Conservation (phyloP, 176 grass and related monocot genomes). For the Aegilops bicornis region DNA sequence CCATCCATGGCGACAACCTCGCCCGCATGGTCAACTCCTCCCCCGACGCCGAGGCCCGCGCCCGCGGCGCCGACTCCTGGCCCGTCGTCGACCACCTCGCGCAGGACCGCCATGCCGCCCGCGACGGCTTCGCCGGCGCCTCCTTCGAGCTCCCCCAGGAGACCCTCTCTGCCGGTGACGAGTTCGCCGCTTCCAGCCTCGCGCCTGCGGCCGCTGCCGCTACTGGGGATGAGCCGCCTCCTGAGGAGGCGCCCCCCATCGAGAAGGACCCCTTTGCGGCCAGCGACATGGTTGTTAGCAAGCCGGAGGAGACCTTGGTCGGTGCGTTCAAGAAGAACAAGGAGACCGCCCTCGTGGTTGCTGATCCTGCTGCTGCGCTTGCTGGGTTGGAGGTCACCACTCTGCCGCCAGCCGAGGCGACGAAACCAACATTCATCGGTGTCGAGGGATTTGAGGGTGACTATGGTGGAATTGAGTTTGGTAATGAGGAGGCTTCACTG, state of each 20-base stretch:
- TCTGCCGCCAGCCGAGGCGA: constrained; percentile 80
- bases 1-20: constrained; percentile 97
- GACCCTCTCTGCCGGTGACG: constrained; percentile 81
- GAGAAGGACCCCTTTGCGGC: constrained; percentile 96
- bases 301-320: constrained; percentile 84
- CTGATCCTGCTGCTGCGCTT: constrained; percentile 76
- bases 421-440: constrained; percentile 82
- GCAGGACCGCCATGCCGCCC: constrained; percentile 58
- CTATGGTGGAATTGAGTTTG: constrained; percentile 94
- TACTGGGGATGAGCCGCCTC: constrained; percentile 52
- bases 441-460: constrained; percentile 98
- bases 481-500: constrained; percentile 88
- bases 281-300: constrained; percentile 76
- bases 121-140: constrained; percentile 55
- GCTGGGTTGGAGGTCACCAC: constrained; percentile 92
- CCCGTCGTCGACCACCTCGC: constrained; percentile 60
- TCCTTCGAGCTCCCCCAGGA: constrained; percentile 82
- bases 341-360: constrained; percentile 58
- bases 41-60: constrained; percentile 71
- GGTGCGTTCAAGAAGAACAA: constrained; percentile 93
- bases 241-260: constrained; percentile 44
- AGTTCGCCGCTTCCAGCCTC: constrained; percentile 67
- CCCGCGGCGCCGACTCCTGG: constrained; percentile 87
- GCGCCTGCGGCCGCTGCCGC: constrained; percentile 44
- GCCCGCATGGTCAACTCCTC: constrained; percentile 90